Evolutionary conservation across 768 basidiomycete genomes (phyloP).

Genomic region (Saitozyma podzolica): DNA sequence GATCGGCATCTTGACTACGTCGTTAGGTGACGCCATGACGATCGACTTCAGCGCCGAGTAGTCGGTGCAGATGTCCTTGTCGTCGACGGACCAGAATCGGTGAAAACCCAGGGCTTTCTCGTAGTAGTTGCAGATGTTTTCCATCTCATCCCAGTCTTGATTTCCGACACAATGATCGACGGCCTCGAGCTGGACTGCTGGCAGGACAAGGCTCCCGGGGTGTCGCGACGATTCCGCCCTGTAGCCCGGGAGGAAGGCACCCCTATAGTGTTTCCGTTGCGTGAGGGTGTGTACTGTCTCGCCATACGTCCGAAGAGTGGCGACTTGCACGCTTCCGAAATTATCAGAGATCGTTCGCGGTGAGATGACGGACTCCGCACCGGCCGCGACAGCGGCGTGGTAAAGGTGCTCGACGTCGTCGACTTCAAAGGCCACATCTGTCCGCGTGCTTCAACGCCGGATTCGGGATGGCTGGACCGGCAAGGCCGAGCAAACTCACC

Average conservation of each 20-base stretch:
- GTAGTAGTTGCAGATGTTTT: slow-evolving; percentile 6
- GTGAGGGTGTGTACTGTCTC: no score
- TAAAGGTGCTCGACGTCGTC: no score
- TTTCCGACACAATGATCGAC: slow-evolving; percentile 6
- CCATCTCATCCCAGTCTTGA: slow-evolving; percentile 5
- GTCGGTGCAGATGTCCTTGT: slow-evolving; percentile 4
- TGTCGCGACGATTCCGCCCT: background rate
- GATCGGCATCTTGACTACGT: slow-evolving; percentile 6
- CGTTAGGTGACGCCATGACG: slow-evolving; percentile 5
- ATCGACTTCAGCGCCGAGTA: slow-evolving; percentile 8
- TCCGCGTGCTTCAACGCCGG: no score
- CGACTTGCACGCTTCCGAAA: no score
- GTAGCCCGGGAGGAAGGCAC: slow-evolving; percentile 3
- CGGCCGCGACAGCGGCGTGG: no score
- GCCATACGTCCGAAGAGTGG: no score
- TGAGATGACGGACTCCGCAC: no score
- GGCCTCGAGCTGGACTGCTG: background rate
- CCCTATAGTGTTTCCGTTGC: background rate
- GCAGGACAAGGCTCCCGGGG: background rate
- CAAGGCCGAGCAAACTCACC: no score
- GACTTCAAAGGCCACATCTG: no score
- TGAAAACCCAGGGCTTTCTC: slow-evolving; percentile 5
- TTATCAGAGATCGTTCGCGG: no score
- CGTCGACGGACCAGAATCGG: slow-evolving; percentile 7
- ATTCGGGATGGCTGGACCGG: no score